Conservation (phyloP, 1,139 yeast genomes). For the Taphrina wiesneri region DNA sequence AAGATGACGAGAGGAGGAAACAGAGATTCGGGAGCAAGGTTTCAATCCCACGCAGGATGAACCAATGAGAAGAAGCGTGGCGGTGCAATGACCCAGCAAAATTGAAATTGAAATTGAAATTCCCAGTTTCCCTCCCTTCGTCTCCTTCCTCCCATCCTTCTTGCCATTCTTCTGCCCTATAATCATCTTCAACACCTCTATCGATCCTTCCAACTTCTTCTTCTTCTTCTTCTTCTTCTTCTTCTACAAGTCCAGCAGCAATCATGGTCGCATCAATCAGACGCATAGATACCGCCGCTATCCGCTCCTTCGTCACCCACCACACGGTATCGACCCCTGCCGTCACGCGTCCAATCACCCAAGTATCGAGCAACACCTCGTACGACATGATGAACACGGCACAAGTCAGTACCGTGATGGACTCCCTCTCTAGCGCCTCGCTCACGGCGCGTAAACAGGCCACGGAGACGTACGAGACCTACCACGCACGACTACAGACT, state of each 20-base stretch:
- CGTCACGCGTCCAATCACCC: background rate
- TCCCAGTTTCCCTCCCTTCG: background rate
- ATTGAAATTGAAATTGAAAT: background rate
- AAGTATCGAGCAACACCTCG: background rate
- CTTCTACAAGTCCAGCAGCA: background rate
- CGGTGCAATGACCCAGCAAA: background rate
- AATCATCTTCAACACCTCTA: background rate
- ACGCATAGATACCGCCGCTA: conserved; percentile 5
- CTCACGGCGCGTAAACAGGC: background rate
- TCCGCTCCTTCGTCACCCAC: conserved; percentile 1
- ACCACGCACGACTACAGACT: background rate
- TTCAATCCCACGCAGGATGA: background rate
- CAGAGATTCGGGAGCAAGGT: background rate
- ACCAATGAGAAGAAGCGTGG: background rate
- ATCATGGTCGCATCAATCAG: conserved; percentile 3
- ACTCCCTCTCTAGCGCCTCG: background rate
- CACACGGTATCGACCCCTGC: background rate
- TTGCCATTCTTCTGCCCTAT: background rate
- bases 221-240: background rate
- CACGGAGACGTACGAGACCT: background rate
- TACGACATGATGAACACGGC: conserved; percentile 18
- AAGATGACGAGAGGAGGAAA: background rate
- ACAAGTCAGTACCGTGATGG: background rate
- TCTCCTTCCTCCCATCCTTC: background rate
- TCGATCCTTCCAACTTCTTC: background rate